Base-by-base conservation (phyloP, 768 basidiomycete genomes). In the Tricholoma saponaceum region DNA sequence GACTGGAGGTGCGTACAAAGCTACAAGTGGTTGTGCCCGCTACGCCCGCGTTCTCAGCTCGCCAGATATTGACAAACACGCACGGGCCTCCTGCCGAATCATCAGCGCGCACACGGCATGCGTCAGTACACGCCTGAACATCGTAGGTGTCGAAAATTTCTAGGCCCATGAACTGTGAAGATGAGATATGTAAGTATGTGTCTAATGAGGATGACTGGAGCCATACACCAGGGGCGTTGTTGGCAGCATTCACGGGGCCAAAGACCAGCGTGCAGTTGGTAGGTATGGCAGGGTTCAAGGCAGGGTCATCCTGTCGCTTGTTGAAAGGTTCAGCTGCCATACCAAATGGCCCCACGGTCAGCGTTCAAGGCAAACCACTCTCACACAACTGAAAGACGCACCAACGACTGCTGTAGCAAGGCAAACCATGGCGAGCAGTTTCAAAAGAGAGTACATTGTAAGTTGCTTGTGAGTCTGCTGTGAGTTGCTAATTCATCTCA, bases 1-100 rank as follows among this genome's bases (percentile, higher is more conserved):
- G 28, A 23, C 22, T 26, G 23, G 32, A 32, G 26, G 14, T 10
- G 64, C 74, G 32, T 59, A 79, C 78, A 75, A 79, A 74, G 61
- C 76, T 76, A 71, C 78, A 80, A 50, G 75, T 75, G 64, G 80
- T 80, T 0, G 78, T 77, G 0, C 75, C 78, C 0, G 78, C 77
- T 28, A 62, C 58, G 6, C 75, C 77, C 51, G 73, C 63, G 2
- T 79, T 74, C 35, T 79, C 68, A 5, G 78, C 79, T 46, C 79
- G 72, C 80, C 79, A 80, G 67, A 80, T 80, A 60, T 80, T 79
- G 70, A 80, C 76, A 70, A 72, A 82, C 46, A 73, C 70, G 67
- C 78, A 80, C 9, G 70, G 70, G 51, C 78, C 79, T 33, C 78
- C 77, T 33, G 62, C 58, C 13, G 69, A 67, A 60, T 81, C 78